A percentile compares a stretch with the other conserved stretches of the same genome.
Conservation (phyloP, 2,329 filamentous ascomycete genomes). For the Aspergillus fructus region DNA sequence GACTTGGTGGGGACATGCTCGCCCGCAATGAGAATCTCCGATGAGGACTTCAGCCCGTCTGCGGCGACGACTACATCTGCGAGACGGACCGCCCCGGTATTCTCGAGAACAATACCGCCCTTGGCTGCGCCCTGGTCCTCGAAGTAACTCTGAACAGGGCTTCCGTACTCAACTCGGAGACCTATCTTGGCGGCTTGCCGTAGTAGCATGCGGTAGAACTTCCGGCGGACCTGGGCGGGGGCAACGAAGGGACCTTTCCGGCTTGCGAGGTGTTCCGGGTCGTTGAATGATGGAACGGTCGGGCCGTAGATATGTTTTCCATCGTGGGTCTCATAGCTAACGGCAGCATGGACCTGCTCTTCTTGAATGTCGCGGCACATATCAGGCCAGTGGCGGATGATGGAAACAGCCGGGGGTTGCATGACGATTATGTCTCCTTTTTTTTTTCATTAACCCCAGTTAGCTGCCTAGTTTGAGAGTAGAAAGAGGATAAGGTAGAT, state of each 20-base stretch:
- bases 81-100: background rate
- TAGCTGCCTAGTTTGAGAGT: background rate
- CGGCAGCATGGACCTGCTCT: conserved; percentile 10
- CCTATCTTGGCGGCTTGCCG: conserved; percentile 26
- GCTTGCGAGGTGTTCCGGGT: conserved; percentile 10
- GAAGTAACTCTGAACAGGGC: conserved; percentile 30
- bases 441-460: background rate
- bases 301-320: conserved; percentile 12
- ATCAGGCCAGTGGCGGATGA: conserved; percentile 15
- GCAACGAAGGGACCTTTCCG: conserved; percentile 12
- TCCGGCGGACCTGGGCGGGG: conserved; percentile 10
- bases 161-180: conserved; percentile 29
- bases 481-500: no score
- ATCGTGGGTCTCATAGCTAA: conserved; percentile 10
- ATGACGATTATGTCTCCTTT: conserved; percentile 13
- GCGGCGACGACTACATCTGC: conserved; percentile 13
- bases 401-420: conserved; percentile 11
- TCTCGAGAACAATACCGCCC: background rate
- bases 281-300: conserved; percentile 6
- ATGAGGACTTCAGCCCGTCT: conserved; percentile 7
- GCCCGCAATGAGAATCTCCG: conserved; percentile 3
- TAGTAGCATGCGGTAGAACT: conserved; percentile 20
- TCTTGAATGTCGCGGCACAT: conserved; percentile 10
- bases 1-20: conserved; percentile 1
- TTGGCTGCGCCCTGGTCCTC: background rate